Evolutionary conservation across 345 rosid genomes (phyloP).

Genomic region (Lagerstroemia speciosa): DNA sequence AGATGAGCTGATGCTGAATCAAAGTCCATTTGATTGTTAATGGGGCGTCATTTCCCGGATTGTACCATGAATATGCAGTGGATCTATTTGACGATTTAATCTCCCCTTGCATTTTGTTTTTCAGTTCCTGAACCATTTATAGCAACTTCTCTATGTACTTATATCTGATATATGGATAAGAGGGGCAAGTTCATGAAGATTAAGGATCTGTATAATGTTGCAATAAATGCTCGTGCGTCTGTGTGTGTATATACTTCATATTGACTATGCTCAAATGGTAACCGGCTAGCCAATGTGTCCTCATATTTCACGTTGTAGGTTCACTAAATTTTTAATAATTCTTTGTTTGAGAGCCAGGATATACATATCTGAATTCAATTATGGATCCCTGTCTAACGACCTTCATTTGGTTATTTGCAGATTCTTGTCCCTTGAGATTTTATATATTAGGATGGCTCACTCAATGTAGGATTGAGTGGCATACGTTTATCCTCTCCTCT

Average conservation of each 20-base stretch:
- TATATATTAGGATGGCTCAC: slow-evolving; percentile 14
- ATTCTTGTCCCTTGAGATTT: neutral
- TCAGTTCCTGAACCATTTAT: neutral
- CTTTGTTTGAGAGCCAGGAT: neutral
- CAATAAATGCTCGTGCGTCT: neutral
- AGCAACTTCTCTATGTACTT: neutral
- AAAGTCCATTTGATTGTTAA: neutral
- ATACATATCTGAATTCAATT: neutral
- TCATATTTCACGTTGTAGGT: neutral
- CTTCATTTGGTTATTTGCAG: slow-evolving; percentile 1
- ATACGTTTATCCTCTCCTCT: too few relatives aligned
- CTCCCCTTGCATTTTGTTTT: neutral
- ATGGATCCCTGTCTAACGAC: neutral
- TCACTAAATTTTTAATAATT: neutral
- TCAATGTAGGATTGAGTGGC: slow-evolving; percentile 13
- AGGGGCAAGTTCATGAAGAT: neutral
- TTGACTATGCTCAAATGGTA: neutral
- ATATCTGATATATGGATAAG: neutral
- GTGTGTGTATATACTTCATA: neutral
- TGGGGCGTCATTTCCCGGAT: too few relatives aligned
- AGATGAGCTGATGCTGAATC: too few relatives aligned
- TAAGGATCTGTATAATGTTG: neutral
- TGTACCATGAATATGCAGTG: too few relatives aligned
- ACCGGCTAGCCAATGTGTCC: neutral
- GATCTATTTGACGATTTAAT: neutral